Evolutionary conservation across 192 early-diverging fungal genomes (phyloP).

Genomic region (Entomortierella chlamydospora): DNA sequence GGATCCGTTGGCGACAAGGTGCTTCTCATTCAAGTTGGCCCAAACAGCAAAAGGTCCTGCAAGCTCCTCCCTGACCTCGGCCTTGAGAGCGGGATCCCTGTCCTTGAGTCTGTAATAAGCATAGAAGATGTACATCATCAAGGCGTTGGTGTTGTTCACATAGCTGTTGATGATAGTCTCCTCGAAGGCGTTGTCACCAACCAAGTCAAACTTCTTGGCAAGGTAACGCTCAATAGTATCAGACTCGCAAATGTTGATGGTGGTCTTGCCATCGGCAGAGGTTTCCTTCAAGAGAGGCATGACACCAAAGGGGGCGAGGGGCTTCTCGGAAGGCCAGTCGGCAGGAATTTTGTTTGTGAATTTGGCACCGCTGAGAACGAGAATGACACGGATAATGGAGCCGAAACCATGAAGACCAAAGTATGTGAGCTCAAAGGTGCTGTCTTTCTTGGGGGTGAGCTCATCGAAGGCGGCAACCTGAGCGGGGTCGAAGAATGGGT

Average conservation of each 20-base stretch:
- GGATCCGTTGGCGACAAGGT: conserved; percentile 60
- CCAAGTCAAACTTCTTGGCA: conserved; percentile 49
- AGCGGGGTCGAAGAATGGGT: conserved; percentile 34
- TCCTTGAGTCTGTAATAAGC: neutral
- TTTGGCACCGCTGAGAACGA: conserved; percentile 50
- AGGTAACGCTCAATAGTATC: conserved; percentile 62
- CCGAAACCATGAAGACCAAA: conserved; percentile 25
- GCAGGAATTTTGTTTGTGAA: conserved; percentile 42
- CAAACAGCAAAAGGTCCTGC: neutral
- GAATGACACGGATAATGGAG: conserved; percentile 22
- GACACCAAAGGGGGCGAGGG: conserved; percentile 54
- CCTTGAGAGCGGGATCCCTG: conserved; percentile 16
- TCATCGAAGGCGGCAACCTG: conserved; percentile 26
- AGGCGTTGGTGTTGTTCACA: conserved; percentile 14
- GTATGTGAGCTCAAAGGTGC: conserved; percentile 31
- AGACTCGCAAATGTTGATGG: conserved; percentile 52
- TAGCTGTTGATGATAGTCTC: conserved; percentile 46
- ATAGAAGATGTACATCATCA: conserved; percentile 1
- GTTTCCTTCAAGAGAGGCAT: conserved; percentile 62
- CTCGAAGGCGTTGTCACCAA: conserved; percentile 41
- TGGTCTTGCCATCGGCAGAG: conserved; percentile 34
- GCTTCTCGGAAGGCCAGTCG: conserved; percentile 57
- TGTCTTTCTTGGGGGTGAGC: conserved; percentile 5
- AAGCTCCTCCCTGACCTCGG: conserved; percentile 13
- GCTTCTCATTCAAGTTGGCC: conserved; percentile 53